Base-by-base conservation (phyloP, 495 filamentous ascomycete species). In the Baudoinia panamericana region DNA sequence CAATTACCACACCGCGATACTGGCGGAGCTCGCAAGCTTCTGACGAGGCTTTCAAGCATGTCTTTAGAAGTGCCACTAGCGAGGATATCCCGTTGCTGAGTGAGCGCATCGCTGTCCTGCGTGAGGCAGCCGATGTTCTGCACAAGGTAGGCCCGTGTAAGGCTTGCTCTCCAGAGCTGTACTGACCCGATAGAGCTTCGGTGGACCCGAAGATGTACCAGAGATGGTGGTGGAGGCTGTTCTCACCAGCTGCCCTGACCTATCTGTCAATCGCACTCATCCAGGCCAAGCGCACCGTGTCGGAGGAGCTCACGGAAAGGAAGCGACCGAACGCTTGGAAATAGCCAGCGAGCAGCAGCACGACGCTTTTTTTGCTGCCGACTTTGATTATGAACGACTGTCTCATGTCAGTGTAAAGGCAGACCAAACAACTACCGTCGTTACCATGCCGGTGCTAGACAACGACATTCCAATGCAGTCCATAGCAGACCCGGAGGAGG, bases 31-130 rank as follows among this genome's bases (percentile, higher is more conserved):
- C 82, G 51, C 69, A 75, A 9, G 71, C 76, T 56, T 81, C 83
- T 2, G 71, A 88, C 20, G 77, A 83, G 7, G 54, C 79, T 18
- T 60, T 94, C 13, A 67, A 57, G 47, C 67, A 84, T 48, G 77
- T 96, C 26, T 96, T 97, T 57, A 70, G 90, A 26, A 93, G 87
- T 17, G 71, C 72, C 37, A 93, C 84, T 0, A 70, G 79, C 5
- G 90, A 93, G 52, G 75, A 84, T 46, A 92, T 96, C 19, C 90
- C 90, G 0, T 54, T 99, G 22, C 68, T 99, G 1, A 48, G 78
- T 30, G 78, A 94, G 50, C 71, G 90, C 24, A 66, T 93, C 6
- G 59, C 66, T 19, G 93, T 87, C 51, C 59, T 99, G 43, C 72
- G 83, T 30, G 82, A 96, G 63, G 85, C 87, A 21, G 86, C 86